These are phyloP conservation scores for Leccinum broughii DNA, from an alignment of 768 basidiomycete species.

Conservation along the genomic window DNA sequence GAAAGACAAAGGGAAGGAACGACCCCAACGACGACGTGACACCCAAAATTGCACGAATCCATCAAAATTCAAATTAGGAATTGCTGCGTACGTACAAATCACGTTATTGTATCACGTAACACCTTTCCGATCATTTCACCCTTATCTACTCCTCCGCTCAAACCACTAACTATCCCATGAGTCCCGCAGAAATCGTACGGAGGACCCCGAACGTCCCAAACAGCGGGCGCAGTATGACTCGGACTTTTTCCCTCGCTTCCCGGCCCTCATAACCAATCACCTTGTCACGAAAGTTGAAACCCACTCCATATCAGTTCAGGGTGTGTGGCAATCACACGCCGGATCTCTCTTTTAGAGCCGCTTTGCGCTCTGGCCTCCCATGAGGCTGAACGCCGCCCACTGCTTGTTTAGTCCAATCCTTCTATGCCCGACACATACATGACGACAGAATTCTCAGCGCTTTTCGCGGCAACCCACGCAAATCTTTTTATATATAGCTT, in stretches of 20 bases:
- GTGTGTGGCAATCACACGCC: not conserved
- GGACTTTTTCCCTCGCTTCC: constrained; percentile 11
- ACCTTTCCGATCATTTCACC: constrained; percentile 26
- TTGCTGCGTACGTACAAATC: constrained; percentile 30
- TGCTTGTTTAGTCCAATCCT: not conserved
- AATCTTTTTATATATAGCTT: not conserved
- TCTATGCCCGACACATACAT: not conserved
- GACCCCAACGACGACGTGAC: constrained; percentile 28
- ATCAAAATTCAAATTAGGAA: constrained; percentile 36
- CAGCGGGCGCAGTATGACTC: not conserved
- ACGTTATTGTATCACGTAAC: constrained; percentile 33
- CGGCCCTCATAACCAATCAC: constrained; percentile 6
- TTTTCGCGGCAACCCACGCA: not conserved
- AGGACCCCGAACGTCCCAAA: not conserved
- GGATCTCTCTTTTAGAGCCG: not conserved
- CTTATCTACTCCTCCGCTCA: constrained; percentile 14
- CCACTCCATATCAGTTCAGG: not conserved
- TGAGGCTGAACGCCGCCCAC: not conserved
- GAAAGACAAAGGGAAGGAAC: constrained; percentile 30
- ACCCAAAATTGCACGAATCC: constrained; percentile 31
- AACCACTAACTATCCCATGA: not conserved
- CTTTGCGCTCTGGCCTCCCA: not conserved
- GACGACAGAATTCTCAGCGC: constrained; percentile 7
- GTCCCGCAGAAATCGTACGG: not conserved
- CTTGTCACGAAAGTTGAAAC: not conserved